Base-by-base conservation (phyloP, 2,329 filamentous ascomycete species). In the Chlorencoelia australis region DNA sequence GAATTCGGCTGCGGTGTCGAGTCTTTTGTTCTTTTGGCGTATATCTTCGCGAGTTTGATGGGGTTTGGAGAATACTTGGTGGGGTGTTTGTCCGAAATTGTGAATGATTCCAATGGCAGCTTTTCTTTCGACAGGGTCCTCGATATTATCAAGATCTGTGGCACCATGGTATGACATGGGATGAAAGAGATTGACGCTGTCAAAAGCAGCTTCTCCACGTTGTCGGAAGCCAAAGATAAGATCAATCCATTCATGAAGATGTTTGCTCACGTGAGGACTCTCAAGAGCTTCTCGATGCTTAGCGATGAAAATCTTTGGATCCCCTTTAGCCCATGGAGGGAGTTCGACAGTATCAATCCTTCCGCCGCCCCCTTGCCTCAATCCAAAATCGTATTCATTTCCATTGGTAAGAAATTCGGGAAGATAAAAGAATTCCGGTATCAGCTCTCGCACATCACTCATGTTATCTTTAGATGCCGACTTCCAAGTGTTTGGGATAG, bases 21-120 rank as follows among this genome's bases (percentile, higher is more conserved):
- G 66, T 38, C 85, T 73, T 39, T 74, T 75, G 3, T 71, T 65
- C 4, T 75, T 77, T 37, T 77, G 73, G 15, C 73, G 66, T 4
- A 71, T 61, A 38, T 82, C 72, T 46, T 94, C 87, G 10, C 81
- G 74, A n/a, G 73, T 63, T 3, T 82, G 79, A 58, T 98, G 91
- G 9, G 82, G 69, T 40, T 81, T 80, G 29, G 76, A 73, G 57
- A 96, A 98, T 11, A 96, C 82, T 57, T 98, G 93, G 50, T 93
- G 83, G 2, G 93, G 91, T 2, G 93, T 98, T 58, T 98, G 91
- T 0, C 91, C 91, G 59, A 98, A 98, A 51, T 96, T 96, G 60
- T 98, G 89, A 50, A 98, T 96, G 48, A 95, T 94, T 21, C 86
- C 86, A 36, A 94, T 95, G 1, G 87, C 89, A 4, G 89, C 84